phyloP scores from a whole-genome alignment of 148 eudicot species.

The Heliosperma pusillum region DNA sequence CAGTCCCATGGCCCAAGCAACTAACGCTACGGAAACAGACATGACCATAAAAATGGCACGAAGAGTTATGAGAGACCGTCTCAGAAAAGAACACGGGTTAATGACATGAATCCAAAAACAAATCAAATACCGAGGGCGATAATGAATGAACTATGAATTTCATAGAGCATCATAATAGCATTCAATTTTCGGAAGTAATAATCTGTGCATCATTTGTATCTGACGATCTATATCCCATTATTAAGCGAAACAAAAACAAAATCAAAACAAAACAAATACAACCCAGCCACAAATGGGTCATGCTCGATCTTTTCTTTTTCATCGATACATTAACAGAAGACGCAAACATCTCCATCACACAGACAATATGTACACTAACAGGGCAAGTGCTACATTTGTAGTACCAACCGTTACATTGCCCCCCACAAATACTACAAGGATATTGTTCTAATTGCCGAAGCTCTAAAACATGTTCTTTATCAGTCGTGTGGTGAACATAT shows the following conservation, averaged over 20 bases:
- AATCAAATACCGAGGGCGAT: no score
- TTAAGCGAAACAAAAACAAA: not conserved
- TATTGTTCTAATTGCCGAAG: not conserved
- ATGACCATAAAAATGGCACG: no score
- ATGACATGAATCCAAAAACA: no score
- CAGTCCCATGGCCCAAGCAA: no score
- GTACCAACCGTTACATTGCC: slow-evolving; percentile 7
- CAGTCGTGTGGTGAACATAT: not conserved
- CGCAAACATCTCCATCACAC: slow-evolving; percentile 4
- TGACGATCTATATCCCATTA: no score
- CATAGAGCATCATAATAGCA: no score
- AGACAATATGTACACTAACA: slow-evolving; percentile 16
- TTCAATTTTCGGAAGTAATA: no score
- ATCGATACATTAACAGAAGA: not conserved
- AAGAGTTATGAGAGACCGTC: no score
- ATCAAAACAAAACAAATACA: slow-evolving; percentile 4
- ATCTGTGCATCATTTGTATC: no score
- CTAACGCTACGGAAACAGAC: no score
- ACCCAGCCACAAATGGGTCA: slow-evolving; percentile 8
- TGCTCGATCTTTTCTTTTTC: slow-evolving; percentile 8
- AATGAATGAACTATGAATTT: no score
- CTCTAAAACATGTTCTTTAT: slow-evolving; percentile 6
- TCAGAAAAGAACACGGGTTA: no score
- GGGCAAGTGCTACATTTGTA: slow-evolving; percentile 6
- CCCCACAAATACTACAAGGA: slow-evolving; percentile 1